Percentiles rank a stretch among this genome's conserved stretches.
These are phyloP conservation scores for Globisporangium alternatum DNA, from an alignment of 352 stramenopile species.

Conservation along the genomic window DNA sequence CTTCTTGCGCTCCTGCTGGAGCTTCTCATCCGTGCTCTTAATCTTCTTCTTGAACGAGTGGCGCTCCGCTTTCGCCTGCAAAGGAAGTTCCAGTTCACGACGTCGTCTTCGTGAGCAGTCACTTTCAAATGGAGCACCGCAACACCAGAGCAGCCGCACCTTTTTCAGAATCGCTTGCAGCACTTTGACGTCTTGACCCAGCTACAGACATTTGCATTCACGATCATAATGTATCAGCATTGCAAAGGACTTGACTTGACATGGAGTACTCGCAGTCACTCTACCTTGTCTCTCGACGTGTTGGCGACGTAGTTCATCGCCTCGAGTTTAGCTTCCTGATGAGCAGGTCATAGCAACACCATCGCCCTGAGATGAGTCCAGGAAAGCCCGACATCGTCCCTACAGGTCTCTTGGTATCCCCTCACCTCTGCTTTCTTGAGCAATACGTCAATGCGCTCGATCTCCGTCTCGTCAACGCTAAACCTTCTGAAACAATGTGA, in stretches of 20 bases:
- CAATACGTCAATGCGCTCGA: slow-evolving; percentile 72
- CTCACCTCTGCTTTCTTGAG: slow-evolving; percentile 68
- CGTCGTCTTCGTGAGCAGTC: not conserved
- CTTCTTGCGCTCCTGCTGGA: slow-evolving; percentile 51
- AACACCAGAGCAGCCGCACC: slow-evolving; percentile 14
- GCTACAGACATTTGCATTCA: slow-evolving; percentile 22
- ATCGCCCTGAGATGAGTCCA: not conserved
- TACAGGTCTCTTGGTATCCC: not conserved
- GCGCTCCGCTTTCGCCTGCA: slow-evolving; percentile 69
- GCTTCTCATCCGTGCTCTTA: slow-evolving; percentile 55
- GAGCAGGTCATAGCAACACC: not conserved
- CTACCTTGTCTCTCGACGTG: slow-evolving; percentile 73
- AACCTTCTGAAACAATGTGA: slow-evolving; percentile 31
- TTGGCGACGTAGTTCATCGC: slow-evolving; percentile 70
- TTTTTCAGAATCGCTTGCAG: slow-evolving; percentile 78
- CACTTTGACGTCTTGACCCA: slow-evolving; percentile 69
- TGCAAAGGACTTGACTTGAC: not conserved
- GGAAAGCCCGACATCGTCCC: not conserved
- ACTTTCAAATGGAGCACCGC: not conserved
- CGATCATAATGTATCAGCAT: not conserved
- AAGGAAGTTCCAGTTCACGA: not conserved
- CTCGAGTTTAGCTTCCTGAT: slow-evolving; percentile 65
- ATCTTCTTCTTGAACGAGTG: slow-evolving; percentile 83
- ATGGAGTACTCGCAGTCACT: not conserved
- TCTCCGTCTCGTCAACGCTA: slow-evolving; percentile 49